Evolutionary conservation across 108 stramenopile genomes (phyloP).

Genomic region (Heterococcus sp.): DNA sequence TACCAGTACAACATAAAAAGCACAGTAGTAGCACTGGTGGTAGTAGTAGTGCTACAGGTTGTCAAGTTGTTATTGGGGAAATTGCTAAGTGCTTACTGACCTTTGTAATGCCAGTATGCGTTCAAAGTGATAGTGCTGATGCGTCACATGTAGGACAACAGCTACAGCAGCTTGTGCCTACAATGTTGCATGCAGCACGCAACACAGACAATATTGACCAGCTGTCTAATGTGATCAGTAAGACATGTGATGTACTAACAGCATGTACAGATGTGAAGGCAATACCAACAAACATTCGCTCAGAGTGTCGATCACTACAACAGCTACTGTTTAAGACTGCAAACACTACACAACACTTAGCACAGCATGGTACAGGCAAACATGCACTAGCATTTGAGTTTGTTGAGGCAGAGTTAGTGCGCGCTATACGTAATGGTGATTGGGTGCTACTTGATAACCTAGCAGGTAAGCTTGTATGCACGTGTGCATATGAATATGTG

Average conservation of each 20-base stretch:
- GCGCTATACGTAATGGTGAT: slow-evolving; percentile 28
- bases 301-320: not conserved
- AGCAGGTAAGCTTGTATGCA: too few relatives aligned
- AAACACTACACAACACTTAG: not conserved
- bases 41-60: not conserved
- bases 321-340: not conserved
- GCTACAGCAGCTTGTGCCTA: not conserved
- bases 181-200: not conserved
- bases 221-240: not conserved
- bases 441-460: slow-evolving; percentile 46
- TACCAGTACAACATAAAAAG: not conserved
- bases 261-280: not conserved
- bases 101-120: not conserved
- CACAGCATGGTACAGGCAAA: not conserved
- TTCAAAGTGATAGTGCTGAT: not conserved
- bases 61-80: not conserved
- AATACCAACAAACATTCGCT: not conserved
- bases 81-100: not conserved
- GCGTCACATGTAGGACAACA: not conserved
- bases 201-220: not conserved
- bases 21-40: not conserved
- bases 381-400: slow-evolving; percentile 27
- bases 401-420: slow-evolving; percentile 24
- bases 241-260: too few relatives aligned
- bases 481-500: too few relatives aligned